Percentiles rank a stretch among this genome's conserved stretches.
These are phyloP conservation scores for Syzygium syzygioides DNA, from an alignment of 441 rosid species.

Conservation along the genomic window DNA sequence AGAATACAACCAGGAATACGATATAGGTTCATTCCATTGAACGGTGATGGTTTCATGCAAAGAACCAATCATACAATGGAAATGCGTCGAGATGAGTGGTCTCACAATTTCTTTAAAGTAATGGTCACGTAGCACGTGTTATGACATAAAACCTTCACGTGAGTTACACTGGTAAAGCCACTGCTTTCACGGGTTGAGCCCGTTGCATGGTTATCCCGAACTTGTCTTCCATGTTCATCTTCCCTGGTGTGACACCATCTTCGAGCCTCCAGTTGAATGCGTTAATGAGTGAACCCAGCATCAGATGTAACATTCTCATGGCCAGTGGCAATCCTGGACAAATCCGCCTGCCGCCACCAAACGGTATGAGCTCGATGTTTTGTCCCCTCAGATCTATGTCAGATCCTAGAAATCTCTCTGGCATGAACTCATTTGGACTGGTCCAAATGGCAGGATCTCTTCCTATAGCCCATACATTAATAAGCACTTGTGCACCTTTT, in stretches of 20 bases:
- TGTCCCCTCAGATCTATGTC: conserved; percentile 1
- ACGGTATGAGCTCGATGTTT: conserved; percentile 4
- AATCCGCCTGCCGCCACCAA: conserved; percentile 9
- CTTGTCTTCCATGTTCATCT: conserved; percentile 12
- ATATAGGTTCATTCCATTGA: not conserved
- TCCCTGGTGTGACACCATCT: not conserved
- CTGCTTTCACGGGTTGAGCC: not conserved
- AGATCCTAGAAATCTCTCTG: conserved; percentile 9
- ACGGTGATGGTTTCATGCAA: not conserved
- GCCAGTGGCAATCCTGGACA: conserved; percentile 9
- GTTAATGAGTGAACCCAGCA: conserved; percentile 5
- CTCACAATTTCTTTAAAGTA: not conserved
- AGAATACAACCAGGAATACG: not conserved
- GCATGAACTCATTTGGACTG: not conserved
- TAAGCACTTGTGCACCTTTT: conserved; percentile 3
- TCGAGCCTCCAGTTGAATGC: conserved; percentile 10
- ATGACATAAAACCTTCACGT: not conserved
- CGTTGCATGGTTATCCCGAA: conserved; percentile 5
- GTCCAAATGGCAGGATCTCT: conserved; percentile 7
- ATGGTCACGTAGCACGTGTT: not conserved
- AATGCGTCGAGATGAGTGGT: not conserved
- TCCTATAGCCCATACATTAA: conserved; percentile 10
- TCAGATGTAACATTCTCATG: conserved; percentile 11
- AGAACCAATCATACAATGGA: not conserved
- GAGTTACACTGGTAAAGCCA: not conserved